Base-by-base conservation (phyloP, 2,329 filamentous ascomycete genomes). In the Aureobasidium sp. region DNA sequence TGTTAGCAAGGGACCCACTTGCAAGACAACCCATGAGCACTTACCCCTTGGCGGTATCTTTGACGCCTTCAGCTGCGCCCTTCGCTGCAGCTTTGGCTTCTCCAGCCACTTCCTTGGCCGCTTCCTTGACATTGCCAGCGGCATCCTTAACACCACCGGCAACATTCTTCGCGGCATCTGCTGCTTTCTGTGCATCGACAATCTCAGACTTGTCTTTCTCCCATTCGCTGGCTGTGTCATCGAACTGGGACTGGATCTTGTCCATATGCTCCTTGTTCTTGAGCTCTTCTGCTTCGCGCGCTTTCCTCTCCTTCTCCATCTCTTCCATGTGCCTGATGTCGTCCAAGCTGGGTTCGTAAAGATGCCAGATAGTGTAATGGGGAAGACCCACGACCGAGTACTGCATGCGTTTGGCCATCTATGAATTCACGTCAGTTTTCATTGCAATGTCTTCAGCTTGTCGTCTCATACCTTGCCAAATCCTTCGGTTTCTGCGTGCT, bases 281-380 rank as follows among this genome's bases (percentile, higher is more conserved):
- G 67, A 84, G 83, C 71, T 95, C 90, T 73, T 94, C 91, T 34
- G 85, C 83, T 74, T 97, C 93, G 52, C 87, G 88, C 29, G 85
- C 86, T 66, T 89, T 82, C 61, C 88, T 86, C 73, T 97, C 92
- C 66, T 87, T 82, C 72, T 97, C 93, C 93, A 97, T 97, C 76
- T 97, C 92, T 84, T 92, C 93, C 94, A 99, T 99, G 71, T 97
- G 94, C 64, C 89, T 87, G 66, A 97, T 90, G 71, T 99, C 94
- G 71, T 99, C 94, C 17, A 97, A 90, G 70, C 91, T 96, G n/a
- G 94, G 94, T 76, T 99, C 94, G 79, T 99, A 99, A 71, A 99
- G 81, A 86, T 99, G 94, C 94, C 94, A 99, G 67, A 99, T 97
- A 0, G 92, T 96, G 75, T 99, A 99, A 73, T 99, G 94, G 7